Base-by-base conservation (phyloP, 176 grass and related monocot genomes). In the Avena atlantica region DNA sequence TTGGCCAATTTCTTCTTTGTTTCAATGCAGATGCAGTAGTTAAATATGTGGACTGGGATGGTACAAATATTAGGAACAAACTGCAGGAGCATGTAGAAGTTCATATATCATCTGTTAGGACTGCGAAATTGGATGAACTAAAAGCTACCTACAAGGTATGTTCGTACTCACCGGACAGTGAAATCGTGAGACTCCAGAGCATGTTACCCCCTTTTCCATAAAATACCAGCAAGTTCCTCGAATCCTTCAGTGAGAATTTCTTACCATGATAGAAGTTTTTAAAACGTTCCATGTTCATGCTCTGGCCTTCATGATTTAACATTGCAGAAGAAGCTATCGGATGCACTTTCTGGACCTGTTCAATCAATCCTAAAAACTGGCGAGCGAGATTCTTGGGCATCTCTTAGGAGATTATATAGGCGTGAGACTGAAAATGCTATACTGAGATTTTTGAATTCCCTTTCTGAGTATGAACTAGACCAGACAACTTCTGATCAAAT, bases 381-480 rank as follows among this genome's bases (percentile, higher is more conserved):
- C 37, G 60, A 85, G 36, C 82, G 70, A 60, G 85, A 94, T 52
- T 89, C 89, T 9, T 98, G 96, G 96, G 82, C 85, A 86, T 91
- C 85, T 80, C 67, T 96, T 74, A 89, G 96, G 71, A 92, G 79
- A 50, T 52, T 98, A 50, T 86, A 96, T 66, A 94, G 83, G 75
- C 72, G 51, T 34, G 90, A 93, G 77, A 89, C 84, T 25, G 90
- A 91, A 89, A 90, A 92, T 83, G 59, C 76, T 86, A 45, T 82
- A 81, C 58, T 44, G 20, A 87, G 64, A 62, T 91, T 95, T 67
- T 82, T 55, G 36, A 60, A 37, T 91, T 93, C 92, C 24, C 86
- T 98, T 72, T 91, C 76, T 70, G 89, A 85, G 69, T 98, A 96
- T 88, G 93, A 94, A 17, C 87, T 98, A n/a, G 90, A 96, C 52